phyloP scores from a whole-genome alignment of 306 rosid genomes.

The Ochetophila trinervis region DNA sequence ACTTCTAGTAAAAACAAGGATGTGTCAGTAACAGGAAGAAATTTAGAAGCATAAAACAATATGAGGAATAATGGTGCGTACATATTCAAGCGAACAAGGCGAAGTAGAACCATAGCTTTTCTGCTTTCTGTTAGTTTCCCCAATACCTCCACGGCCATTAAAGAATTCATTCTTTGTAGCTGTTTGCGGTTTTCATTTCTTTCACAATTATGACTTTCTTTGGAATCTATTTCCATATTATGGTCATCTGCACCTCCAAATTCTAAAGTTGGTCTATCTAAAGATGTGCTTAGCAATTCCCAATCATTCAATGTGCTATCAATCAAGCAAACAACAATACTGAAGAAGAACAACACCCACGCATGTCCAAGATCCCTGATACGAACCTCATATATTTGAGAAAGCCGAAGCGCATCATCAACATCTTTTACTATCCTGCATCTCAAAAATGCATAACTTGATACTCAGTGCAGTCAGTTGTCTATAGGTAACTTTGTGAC shows the following conservation, averaged over 20 bases:
- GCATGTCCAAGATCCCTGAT: slow-evolving; percentile 62
- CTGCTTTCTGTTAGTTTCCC: slow-evolving; percentile 57
- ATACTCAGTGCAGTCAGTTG: slow-evolving; percentile 11
- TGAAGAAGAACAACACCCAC: slow-evolving; percentile 54
- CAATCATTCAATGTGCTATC: slow-evolving; percentile 57
- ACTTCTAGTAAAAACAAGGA: slow-evolving; percentile 9
- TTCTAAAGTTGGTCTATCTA: slow-evolving; percentile 37
- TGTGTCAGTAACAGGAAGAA: slow-evolving; percentile 13
- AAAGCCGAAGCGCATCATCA: slow-evolving; percentile 51
- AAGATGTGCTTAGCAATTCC: slow-evolving; percentile 41
- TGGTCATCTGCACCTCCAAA: slow-evolving; percentile 21
- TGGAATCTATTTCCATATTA: slow-evolving; percentile 45
- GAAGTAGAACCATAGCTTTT: slow-evolving; percentile 57
- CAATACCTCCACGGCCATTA: slow-evolving; percentile 62
- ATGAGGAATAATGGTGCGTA: slow-evolving; percentile 26
- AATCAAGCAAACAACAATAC: slow-evolving; percentile 40
- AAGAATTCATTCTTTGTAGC: slow-evolving; percentile 48
- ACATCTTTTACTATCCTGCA: slow-evolving; percentile 61
- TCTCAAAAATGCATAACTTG: slow-evolving; percentile 10
- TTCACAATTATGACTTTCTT: slow-evolving; percentile 16
- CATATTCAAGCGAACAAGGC: slow-evolving; percentile 70
- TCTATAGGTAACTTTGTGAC: not conserved
- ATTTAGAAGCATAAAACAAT: slow-evolving; percentile 9
- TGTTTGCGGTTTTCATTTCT: slow-evolving; percentile 39
- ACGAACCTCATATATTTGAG: slow-evolving; percentile 39